Conservation (phyloP, 257 asterid species). For the Solanum sejunctum region DNA sequence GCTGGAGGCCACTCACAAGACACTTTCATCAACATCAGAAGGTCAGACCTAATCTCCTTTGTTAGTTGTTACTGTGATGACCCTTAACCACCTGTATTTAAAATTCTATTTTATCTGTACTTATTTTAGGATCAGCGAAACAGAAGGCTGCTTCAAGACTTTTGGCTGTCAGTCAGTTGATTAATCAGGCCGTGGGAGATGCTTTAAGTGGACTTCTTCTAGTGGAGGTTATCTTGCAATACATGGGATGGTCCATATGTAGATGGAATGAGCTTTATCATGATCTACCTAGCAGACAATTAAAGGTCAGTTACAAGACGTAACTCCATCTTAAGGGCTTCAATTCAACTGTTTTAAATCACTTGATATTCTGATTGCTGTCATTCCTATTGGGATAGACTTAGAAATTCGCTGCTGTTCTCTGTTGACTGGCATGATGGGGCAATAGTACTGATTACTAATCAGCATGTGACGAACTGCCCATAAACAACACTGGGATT, state of each 20-base stretch:
- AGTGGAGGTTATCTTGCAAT: constrained; percentile 75
- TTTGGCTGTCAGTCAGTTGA: constrained; percentile 64
- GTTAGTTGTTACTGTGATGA: not conserved
- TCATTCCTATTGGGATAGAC: not conserved
- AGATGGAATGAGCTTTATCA: constrained; percentile 79
- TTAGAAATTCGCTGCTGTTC: not conserved
- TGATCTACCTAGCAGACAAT: constrained; percentile 92
- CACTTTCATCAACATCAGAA: constrained; percentile 43
- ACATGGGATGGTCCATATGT: constrained; percentile 63
- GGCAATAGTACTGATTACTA: not conserved
- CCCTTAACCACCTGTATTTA: not conserved
- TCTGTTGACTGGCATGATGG: not conserved
- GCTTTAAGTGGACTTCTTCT: constrained; percentile 76
- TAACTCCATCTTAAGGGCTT: not conserved
- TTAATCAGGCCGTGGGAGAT: constrained; percentile 95
- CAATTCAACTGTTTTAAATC: not conserved
- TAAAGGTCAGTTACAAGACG: constrained; percentile 36
- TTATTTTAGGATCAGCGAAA: constrained; percentile 53
- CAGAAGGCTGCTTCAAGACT: constrained; percentile 73
- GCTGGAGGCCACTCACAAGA: constrained; percentile 43
- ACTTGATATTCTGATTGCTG: not conserved
- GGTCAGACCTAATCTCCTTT: constrained; percentile 23
- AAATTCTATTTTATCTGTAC: not conserved
- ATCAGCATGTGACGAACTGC: not conserved
- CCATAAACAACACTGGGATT: not conserved